These are phyloP conservation scores for Fusarium sp. DNA, from an alignment of 2,329 filamentous ascomycete genomes.

Conservation along the genomic window DNA sequence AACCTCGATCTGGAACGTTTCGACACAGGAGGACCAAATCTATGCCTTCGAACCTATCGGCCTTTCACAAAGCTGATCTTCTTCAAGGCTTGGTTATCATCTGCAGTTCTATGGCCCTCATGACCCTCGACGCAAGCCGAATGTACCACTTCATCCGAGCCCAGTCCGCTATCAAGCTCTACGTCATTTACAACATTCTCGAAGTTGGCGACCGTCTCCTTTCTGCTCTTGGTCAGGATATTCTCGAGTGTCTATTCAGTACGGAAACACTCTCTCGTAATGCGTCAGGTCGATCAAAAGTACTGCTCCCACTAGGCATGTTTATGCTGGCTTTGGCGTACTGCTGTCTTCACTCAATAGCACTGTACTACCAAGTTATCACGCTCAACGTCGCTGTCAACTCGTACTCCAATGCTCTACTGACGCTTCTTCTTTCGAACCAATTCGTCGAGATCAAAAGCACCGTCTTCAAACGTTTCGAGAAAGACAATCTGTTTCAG, in stretches of 20 bases:
- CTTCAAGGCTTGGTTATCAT: conserved; percentile 91
- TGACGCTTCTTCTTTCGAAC: conserved; percentile 93
- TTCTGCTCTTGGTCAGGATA: conserved; percentile 92
- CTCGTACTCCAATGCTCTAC: conserved; percentile 94
- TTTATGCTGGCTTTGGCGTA: conserved; percentile 88
- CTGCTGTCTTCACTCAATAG: conserved; percentile 86
- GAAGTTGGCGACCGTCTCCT: conserved; percentile 92
- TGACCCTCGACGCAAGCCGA: conserved; percentile 92
- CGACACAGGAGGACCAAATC: conserved; percentile 83
- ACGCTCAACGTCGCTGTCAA: conserved; percentile 98
- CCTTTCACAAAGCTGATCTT: conserved; percentile 94
- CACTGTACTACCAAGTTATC: conserved; percentile 96
- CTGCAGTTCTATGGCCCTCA: conserved; percentile 83
- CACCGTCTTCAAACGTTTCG: conserved; percentile 98
- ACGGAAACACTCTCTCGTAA: conserved; percentile 91
- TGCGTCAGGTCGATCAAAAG: conserved; percentile 87
- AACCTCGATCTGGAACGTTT: conserved; percentile 52
- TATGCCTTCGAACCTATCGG: conserved; percentile 83
- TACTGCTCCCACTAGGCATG: conserved; percentile 89
- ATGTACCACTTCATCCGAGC: conserved; percentile 99
- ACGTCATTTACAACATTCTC: conserved; percentile 98
- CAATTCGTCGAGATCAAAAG: conserved; percentile 99
- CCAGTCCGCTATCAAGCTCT: conserved; percentile 96
- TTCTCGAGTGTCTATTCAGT: conserved; percentile 95
- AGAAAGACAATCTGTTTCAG: conserved; percentile 97